Conservation (phyloP, 2,329 filamentous ascomycete genomes). For the Aureobasidium sp. region DNA sequence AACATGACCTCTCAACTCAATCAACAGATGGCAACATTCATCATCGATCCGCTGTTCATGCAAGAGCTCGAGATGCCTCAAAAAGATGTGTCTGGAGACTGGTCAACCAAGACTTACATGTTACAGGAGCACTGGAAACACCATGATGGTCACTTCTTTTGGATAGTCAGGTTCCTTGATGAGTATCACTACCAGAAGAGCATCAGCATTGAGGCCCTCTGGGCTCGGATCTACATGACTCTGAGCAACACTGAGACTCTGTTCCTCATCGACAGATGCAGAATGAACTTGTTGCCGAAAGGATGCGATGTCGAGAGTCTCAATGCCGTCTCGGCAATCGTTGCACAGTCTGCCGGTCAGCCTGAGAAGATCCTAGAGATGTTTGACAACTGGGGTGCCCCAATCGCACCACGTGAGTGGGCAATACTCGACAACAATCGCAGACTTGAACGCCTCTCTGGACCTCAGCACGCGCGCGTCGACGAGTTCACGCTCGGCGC, state of each 20-base stretch:
- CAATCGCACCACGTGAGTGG: neutral
- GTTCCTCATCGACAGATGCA: neutral
- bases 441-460: neutral
- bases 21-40: neutral
- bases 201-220: neutral
- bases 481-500: neutral
- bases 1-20: neutral
- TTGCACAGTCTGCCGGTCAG: neutral
- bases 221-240: neutral
- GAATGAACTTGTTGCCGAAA: neutral
- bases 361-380: neutral
- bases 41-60: neutral
- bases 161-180: neutral
- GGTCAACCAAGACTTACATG: neutral
- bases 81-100: neutral
- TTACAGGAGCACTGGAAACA: neutral
- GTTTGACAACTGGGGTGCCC: neutral
- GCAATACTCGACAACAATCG: neutral
- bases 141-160: neutral
- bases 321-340: neutral
- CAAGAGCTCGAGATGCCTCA: neutral
- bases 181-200: neutral
- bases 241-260: neutral
- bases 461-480: neutral
- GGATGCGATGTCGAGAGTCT: neutral